Conservation (phyloP, 2,329 filamentous ascomycete species). For the Trichoderma brevicompactum region DNA sequence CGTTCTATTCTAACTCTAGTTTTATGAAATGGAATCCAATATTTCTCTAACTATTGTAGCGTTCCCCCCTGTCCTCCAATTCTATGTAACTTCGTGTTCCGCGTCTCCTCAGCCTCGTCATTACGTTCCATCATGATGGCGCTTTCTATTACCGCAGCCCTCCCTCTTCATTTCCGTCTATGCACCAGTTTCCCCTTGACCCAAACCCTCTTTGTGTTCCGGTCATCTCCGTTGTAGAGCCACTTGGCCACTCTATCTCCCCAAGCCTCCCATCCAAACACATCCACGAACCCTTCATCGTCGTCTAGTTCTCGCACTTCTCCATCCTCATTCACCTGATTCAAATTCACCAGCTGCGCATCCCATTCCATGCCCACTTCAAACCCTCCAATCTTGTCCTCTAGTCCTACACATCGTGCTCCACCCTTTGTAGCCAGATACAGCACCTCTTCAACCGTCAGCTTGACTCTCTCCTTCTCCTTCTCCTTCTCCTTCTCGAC, state of each 20-base stretch:
- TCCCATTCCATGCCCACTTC: conserved; percentile 89
- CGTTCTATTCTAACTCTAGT: neutral
- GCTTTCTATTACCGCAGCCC: neutral
- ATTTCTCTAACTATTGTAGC: neutral
- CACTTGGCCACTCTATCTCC: conserved; percentile 88
- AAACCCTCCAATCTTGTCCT: conserved; percentile 75
- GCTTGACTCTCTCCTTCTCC: conserved; percentile 59
- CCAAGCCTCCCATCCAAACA: conserved; percentile 93
- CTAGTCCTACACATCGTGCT: conserved; percentile 77
- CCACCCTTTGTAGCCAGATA: conserved; percentile 89
- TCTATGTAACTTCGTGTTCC: neutral
- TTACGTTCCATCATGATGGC: neutral
- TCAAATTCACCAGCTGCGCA: conserved; percentile 78
- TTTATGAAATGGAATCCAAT: neutral
- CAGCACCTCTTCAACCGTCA: conserved; percentile 84
- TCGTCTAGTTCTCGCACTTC: conserved; percentile 32
- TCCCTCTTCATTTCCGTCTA: conserved; percentile 30
- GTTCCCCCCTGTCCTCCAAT: neutral
- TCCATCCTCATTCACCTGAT: conserved; percentile 44
- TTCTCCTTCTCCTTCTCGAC: neutral
- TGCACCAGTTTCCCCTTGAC: conserved; percentile 84
- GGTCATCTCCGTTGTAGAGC: conserved; percentile 91
- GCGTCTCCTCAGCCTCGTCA: too few relatives aligned
- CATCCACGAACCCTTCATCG: conserved; percentile 70
- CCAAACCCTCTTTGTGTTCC: conserved; percentile 89